Conservation (phyloP, 257 asterid species). For the Nemophila menziesii region DNA sequence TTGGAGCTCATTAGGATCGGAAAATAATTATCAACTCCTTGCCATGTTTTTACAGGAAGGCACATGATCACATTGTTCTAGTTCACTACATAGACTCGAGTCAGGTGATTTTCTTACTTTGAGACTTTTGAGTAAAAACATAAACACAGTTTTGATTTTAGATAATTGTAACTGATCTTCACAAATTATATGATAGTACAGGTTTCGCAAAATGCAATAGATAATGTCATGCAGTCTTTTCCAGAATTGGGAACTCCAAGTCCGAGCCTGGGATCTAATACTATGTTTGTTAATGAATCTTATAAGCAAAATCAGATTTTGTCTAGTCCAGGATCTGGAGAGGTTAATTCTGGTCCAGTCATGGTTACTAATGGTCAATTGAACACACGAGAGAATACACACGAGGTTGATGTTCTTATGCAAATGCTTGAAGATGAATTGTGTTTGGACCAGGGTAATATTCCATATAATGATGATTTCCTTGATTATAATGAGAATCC, state of each 20-base stretch:
- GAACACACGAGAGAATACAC: conserved; percentile 21
- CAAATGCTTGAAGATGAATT: conserved; percentile 58
- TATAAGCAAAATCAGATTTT: conserved; percentile 28
- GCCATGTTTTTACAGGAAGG: conserved; percentile 48
- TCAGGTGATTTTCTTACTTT: conserved; percentile 40
- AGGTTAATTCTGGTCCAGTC: conserved; percentile 42
- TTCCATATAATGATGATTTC: conserved; percentile 20
- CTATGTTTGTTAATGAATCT: conserved; percentile 41
- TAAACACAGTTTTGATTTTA: background rate
- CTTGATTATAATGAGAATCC: conserved; percentile 34
- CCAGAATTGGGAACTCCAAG: conserved; percentile 34
- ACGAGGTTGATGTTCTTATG: conserved; percentile 39
- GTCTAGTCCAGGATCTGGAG: conserved; percentile 59
- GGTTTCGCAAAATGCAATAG: conserved; percentile 47
- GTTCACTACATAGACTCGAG: conserved; percentile 89
- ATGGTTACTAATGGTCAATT: conserved; percentile 14
- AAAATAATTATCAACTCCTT: background rate
- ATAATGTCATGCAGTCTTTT: conserved; percentile 28
- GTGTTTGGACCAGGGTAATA: conserved; percentile 60
- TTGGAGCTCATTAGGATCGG: background rate
- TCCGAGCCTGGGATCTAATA: conserved; percentile 44
- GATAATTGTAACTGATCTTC: background rate
- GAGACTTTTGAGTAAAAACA: background rate
- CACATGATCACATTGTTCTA: conserved; percentile 81
- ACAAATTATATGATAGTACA: conserved; percentile 9